Evolutionary conservation across 2,329 filamentous ascomycete genomes (phyloP).

Genomic region (Aspergillus unguis): DNA sequence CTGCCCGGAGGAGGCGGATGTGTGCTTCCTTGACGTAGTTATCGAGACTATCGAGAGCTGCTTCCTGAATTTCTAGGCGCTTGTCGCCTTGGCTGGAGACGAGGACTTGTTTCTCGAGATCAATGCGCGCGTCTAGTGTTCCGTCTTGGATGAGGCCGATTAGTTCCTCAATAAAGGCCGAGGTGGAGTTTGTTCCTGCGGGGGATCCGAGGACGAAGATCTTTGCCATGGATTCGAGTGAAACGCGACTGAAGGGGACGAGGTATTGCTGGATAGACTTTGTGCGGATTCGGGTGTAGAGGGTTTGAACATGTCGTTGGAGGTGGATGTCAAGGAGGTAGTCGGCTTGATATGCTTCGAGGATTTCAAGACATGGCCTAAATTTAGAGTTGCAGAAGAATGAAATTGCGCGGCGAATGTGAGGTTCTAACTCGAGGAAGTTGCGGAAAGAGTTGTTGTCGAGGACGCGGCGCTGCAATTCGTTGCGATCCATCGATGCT

Average conservation of each 20-base stretch:
- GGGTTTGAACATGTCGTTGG: slow-evolving; percentile 64
- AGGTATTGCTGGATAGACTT: slow-evolving; percentile 96
- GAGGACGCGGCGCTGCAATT: slow-evolving; percentile 72
- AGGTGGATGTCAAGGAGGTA: slow-evolving; percentile 90
- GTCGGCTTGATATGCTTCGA: slow-evolving; percentile 77
- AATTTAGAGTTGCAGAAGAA: slow-evolving; percentile 91
- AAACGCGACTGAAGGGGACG: slow-evolving; percentile 83
- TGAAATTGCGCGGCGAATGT: slow-evolving; percentile 84
- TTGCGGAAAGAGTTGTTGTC: slow-evolving; percentile 77
- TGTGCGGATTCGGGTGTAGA: slow-evolving; percentile 74
- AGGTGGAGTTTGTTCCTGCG: slow-evolving; percentile 54
- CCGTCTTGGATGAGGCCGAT: slow-evolving; percentile 71
- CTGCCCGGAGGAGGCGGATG: slow-evolving; percentile 73
- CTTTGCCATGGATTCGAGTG: slow-evolving; percentile 70
- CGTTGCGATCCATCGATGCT: slow-evolving; percentile 77
- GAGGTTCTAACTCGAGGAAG: slow-evolving; percentile 88
- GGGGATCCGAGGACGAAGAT: slow-evolving; percentile 61
- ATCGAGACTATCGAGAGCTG: slow-evolving; percentile 64
- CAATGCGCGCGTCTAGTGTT: slow-evolving; percentile 73
- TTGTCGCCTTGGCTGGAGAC: slow-evolving; percentile 66
- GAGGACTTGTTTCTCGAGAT: slow-evolving; percentile 77
- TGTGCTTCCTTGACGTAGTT: slow-evolving; percentile 72
- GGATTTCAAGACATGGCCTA: slow-evolving; percentile 73
- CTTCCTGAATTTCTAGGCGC: slow-evolving; percentile 66
- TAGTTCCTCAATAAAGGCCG: slow-evolving; percentile 59